phyloP scores from a whole-genome alignment of 2,329 filamentous ascomycete genomes.

The Stachybotrys chartarum region DNA sequence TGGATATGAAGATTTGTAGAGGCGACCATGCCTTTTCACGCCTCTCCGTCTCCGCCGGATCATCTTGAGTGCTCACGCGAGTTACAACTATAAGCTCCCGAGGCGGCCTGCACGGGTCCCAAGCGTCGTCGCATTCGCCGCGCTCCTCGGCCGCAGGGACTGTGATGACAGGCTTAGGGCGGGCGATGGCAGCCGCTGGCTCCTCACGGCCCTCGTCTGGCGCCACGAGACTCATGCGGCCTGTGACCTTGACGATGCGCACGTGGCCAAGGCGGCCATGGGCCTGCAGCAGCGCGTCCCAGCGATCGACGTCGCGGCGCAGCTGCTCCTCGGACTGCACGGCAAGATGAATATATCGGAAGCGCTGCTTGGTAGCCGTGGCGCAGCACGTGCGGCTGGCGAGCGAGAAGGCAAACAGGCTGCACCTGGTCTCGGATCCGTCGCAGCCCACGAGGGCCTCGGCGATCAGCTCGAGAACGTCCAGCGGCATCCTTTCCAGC shows the following conservation, averaged over 20 bases:
- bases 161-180: too few species aligned
- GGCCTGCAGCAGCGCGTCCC: background rate
- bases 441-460: too few species aligned
- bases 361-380: background rate
- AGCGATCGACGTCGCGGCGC: background rate
- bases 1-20: background rate
- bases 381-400: background rate
- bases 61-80: slow-evolving; percentile 12
- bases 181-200: background rate
- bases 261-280: background rate
- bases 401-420: background rate
- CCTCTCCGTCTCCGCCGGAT: background rate
- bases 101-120: background rate
- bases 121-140: background rate
- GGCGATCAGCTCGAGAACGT: too few species aligned
- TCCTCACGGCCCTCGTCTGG: background rate
- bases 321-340: background rate
- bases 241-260: background rate
- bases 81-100: background rate
- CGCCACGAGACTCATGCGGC: background rate
- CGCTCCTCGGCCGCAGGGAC: background rate
- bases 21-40: slow-evolving; percentile 2
- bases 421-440: too few species aligned
- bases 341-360: background rate
- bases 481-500: too few species aligned